These are phyloP conservation scores for Hygrophoropsis aurantiaca DNA, from an alignment of 768 basidiomycete species.

Conservation along the genomic window DNA sequence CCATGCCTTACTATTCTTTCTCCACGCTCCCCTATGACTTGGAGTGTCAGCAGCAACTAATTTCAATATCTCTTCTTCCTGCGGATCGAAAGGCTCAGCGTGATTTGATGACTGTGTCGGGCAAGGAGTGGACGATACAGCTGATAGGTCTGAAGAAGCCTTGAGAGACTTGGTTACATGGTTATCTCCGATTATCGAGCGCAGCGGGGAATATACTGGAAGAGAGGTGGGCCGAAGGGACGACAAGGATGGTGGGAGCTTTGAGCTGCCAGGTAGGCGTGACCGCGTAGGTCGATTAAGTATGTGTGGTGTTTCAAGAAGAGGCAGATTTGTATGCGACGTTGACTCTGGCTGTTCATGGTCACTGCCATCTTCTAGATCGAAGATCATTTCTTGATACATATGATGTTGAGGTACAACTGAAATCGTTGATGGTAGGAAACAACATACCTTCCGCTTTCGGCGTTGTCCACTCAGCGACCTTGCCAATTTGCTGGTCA, in stretches of 20 bases:
- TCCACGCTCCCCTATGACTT: slow-evolving; percentile 74
- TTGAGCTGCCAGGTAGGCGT: slow-evolving; percentile 32
- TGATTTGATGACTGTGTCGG: slow-evolving; percentile 15
- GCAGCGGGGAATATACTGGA: slow-evolving; percentile 63
- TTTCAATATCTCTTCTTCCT: slow-evolving; percentile 54
- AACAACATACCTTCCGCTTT: slow-evolving; percentile 46
- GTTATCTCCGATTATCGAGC: slow-evolving; percentile 17
- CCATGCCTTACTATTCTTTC: slow-evolving; percentile 63
- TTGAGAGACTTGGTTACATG: background rate
- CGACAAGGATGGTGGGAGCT: slow-evolving; percentile 57
- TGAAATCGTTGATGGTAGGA: background rate
- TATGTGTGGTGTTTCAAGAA: slow-evolving; percentile 26
- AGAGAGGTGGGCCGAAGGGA: slow-evolving; percentile 66
- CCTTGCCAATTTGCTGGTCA: slow-evolving; percentile 32
- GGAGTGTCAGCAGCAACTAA: slow-evolving; percentile 70
- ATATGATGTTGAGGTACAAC: slow-evolving; percentile 2
- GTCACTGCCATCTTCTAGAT: slow-evolving; percentile 56
- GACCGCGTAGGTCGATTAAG: slow-evolving; percentile 23
- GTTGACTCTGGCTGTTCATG: slow-evolving; percentile 32
- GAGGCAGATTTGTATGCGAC: slow-evolving; percentile 34
- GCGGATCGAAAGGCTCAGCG: slow-evolving; percentile 31
- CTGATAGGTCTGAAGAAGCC: background rate
- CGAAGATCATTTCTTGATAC: slow-evolving; percentile 64
- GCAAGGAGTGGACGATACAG: background rate
- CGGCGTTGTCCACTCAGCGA: slow-evolving; percentile 17